Conservation (phyloP, 2,329 filamentous ascomycete genomes). For the Penicillium sp. region DNA sequence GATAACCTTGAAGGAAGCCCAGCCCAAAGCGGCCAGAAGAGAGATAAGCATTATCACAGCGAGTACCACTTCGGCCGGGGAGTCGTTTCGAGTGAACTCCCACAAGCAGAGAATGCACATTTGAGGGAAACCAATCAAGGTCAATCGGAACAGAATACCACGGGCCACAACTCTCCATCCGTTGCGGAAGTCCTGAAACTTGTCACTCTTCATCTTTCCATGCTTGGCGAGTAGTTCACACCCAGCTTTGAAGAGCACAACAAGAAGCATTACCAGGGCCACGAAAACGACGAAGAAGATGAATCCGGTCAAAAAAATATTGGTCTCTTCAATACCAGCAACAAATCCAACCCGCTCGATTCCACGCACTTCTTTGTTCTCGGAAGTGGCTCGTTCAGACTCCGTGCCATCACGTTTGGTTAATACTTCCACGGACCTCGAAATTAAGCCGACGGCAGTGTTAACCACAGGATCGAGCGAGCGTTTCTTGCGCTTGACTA, state of each 20-base stretch:
- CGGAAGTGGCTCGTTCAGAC: constrained; percentile 50
- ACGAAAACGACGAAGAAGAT: constrained; percentile 89
- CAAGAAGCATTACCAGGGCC: constrained; percentile 71
- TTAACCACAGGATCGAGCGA: constrained; percentile 46
- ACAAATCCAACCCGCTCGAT: constrained; percentile 90
- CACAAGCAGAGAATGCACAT: constrained; percentile 89
- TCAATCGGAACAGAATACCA: constrained; percentile 88
- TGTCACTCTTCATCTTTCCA: constrained; percentile 80
- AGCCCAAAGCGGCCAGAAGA: constrained; percentile 76
- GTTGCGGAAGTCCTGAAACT: constrained; percentile 91
- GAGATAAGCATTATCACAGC: constrained; percentile 88
- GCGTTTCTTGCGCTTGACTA: constrained; percentile 73
- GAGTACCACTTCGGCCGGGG: constrained; percentile 81
- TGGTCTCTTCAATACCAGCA: constrained; percentile 82
- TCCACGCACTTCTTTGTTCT: constrained; percentile 67
- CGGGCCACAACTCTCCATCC: constrained; percentile 92
- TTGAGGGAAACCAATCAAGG: constrained; percentile 89
- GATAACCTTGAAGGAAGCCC: constrained; percentile 90
- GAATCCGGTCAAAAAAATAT: constrained; percentile 90
- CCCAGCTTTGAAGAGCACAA: constrained; percentile 78
- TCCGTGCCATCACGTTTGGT: constrained; percentile 55
- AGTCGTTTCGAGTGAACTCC: constrained; percentile 89
- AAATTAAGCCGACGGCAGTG: constrained; percentile 21
- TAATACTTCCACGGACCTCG: background rate
- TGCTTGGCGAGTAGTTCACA: constrained; percentile 77